Percentiles rank a stretch among this genome's conserved stretches.
These are phyloP conservation scores for Rhododendron ferrugineum DNA, from an alignment of 148 eudicot species.

Conservation along the genomic window DNA sequence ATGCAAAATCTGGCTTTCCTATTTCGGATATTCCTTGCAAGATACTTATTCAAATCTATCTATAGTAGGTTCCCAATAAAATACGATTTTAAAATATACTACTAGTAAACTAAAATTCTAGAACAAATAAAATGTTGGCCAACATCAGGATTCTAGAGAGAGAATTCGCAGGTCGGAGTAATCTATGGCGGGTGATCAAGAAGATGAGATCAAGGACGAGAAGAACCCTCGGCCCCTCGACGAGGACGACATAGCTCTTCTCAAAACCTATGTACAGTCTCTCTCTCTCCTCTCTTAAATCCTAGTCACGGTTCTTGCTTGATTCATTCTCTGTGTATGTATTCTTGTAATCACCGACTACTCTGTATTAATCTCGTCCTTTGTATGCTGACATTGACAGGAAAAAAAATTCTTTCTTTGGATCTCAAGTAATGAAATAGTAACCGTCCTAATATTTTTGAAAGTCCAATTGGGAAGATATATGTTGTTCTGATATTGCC, in stretches of 20 bases:
- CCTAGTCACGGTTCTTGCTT: not conserved
- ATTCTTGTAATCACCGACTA: not conserved
- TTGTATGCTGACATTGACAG: not conserved
- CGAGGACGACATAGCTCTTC: conserved; percentile 90
- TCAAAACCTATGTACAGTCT: conserved; percentile 72
- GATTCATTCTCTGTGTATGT: not conserved
- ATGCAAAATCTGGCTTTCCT: no score
- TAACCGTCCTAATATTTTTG: no score
- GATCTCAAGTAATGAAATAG: not conserved
- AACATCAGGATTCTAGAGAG: not conserved
- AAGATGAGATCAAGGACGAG: conserved; percentile 89
- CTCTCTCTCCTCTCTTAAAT: not conserved
- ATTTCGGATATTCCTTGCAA: no score
- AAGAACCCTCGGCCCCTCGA: conserved; percentile 85
- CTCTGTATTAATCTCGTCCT: not conserved
- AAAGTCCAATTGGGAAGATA: no score
- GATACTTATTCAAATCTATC: no score
- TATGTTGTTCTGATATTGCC: no score
- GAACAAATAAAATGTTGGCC: no score
- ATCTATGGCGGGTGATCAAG: conserved; percentile 54
- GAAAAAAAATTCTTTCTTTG: not conserved
- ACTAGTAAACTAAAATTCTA: no score
- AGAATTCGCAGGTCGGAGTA: not conserved
- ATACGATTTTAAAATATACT: no score
- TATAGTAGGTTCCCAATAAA: no score